Evolutionary conservation across 1,284 basidiomycete genomes (phyloP).

Genomic region (Fomitopsis betulina): DNA sequence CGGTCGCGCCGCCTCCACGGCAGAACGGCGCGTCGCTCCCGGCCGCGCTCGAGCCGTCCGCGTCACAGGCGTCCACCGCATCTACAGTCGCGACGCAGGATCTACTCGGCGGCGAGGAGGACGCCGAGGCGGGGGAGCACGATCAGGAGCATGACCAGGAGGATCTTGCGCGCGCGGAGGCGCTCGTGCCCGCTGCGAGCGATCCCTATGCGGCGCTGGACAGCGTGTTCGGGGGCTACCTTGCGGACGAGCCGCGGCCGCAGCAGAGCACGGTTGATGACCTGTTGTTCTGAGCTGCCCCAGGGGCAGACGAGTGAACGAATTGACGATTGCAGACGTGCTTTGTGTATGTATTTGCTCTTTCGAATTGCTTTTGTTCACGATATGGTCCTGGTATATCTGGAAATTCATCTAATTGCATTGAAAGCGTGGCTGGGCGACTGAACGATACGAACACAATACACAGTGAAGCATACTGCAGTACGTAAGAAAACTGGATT

Average conservation of each 20-base stretch:
- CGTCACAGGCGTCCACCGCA: slow-evolving; percentile 4
- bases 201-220: slow-evolving; percentile 78
- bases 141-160: slow-evolving; percentile 18
- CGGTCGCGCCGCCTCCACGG: slow-evolving; percentile 1
- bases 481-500: not conserved
- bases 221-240: slow-evolving; percentile 64
- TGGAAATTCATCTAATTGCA: too few relatives aligned
- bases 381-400: not conserved
- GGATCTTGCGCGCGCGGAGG: slow-evolving; percentile 11
- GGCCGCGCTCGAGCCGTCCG: not conserved
- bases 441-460: too few relatives aligned
- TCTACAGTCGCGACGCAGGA: slow-evolving; percentile 13
- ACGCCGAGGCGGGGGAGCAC: slow-evolving; percentile 23
- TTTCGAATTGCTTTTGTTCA: not conserved
- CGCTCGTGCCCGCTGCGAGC: slow-evolving; percentile 13
- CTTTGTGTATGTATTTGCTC: not conserved
- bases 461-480: too few relatives aligned
- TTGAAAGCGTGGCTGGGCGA: too few relatives aligned
- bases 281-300: slow-evolving; percentile 7
- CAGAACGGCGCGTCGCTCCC: slow-evolving; percentile 6
- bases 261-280: slow-evolving; percentile 24
- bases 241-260: slow-evolving; percentile 61
- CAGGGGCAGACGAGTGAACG: not conserved
- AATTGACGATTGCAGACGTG: not conserved
- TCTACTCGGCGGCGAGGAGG: slow-evolving; percentile 29